Percentiles rank a stretch among this genome's conserved stretches.
These are phyloP conservation scores for Rhizoctonia solani DNA, from an alignment of 1,284 basidiomycete species.

Conservation along the genomic window DNA sequence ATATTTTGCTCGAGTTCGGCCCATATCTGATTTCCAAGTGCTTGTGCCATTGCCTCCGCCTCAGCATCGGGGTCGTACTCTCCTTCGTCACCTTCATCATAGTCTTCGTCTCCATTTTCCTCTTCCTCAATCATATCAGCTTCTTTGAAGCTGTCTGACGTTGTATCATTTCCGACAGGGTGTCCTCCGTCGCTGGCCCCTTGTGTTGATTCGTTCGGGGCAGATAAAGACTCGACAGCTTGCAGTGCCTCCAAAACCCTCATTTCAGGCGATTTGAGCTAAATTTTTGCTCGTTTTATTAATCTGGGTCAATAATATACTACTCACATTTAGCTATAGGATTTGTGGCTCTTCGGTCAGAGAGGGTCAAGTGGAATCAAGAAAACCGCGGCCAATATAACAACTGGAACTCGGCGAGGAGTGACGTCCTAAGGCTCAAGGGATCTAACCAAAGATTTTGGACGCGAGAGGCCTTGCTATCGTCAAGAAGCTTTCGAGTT, in stretches of 20 bases:
- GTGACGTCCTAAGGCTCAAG: too few relatives aligned
- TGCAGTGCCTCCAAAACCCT: neutral
- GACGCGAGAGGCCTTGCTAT: too few relatives aligned
- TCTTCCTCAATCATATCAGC: slow-evolving; percentile 44
- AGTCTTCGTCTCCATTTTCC: slow-evolving; percentile 51
- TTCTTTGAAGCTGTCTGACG: slow-evolving; percentile 40
- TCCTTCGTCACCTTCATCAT: slow-evolving; percentile 55
- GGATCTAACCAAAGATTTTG: too few relatives aligned
- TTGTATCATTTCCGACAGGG: slow-evolving; percentile 51
- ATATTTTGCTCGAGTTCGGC: slow-evolving; percentile 68
- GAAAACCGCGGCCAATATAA: too few relatives aligned
- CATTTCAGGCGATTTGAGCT: neutral
- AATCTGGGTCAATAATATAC: too few relatives aligned
- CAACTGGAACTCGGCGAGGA: too few relatives aligned
- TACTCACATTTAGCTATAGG: too few relatives aligned
- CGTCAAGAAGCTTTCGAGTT: neutral
- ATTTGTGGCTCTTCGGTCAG: too few relatives aligned
- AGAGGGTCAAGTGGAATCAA: too few relatives aligned
- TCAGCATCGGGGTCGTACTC: slow-evolving; percentile 69
- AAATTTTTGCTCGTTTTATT: too few relatives aligned
- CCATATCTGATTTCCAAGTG: slow-evolving; percentile 69
- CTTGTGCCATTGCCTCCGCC: slow-evolving; percentile 68
- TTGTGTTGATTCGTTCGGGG: neutral
- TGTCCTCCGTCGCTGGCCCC: slow-evolving; percentile 38
- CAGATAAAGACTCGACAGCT: neutral